Base-by-base conservation (phyloP, 2,329 filamentous ascomycete species). In the Botrytis medusae region DNA sequence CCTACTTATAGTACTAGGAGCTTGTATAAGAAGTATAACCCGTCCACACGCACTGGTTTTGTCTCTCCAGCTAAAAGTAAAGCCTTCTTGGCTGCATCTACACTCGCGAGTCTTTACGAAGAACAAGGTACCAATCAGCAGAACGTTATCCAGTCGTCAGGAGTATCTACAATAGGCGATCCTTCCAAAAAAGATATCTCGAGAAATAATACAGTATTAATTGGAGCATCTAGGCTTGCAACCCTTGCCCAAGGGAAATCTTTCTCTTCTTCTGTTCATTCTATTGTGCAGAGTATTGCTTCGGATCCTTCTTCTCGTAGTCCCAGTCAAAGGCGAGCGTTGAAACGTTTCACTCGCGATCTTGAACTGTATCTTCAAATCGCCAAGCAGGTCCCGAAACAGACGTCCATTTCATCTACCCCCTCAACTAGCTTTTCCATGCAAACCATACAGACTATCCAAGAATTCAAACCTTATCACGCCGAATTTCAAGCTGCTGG, bases 401-500 rank as follows among this genome's bases (percentile, higher is more conserved):
- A 81, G 42, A 81, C 82, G 0, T 76, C 83, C 25, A 51, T 76
- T 25, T 48, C 75, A 32, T 77, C 79, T 22, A 73, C 73, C 67
- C 77, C 75, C 48, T 60, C 72, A 16, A 81, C 82, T 18, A 77
- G 73, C 22, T 67, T 88, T 84, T 60, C 80, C 85, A 63, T 75
- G 7, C 83, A 85, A 74, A 89, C 88, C 2, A 82, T 90, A 32
- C 83, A 85, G 73, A 89, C 88, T 4, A 82, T 90, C 29, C 83
- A 84, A 40, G 86, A 85, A 44, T 80, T 90, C 4, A 78, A 88
- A 40, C 87, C 87, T 2, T 90, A 86, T 77, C 84, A 83, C 64
- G 81, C 84, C 6, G 84, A 90, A 74, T 89, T 90, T 74, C 82
- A 81, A 72, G 83, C 84, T 73, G 87, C 86, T 71, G 87, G 87